phyloP scores from a whole-genome alignment of 345 rosid genomes.

The Ceriops zippeliana region DNA sequence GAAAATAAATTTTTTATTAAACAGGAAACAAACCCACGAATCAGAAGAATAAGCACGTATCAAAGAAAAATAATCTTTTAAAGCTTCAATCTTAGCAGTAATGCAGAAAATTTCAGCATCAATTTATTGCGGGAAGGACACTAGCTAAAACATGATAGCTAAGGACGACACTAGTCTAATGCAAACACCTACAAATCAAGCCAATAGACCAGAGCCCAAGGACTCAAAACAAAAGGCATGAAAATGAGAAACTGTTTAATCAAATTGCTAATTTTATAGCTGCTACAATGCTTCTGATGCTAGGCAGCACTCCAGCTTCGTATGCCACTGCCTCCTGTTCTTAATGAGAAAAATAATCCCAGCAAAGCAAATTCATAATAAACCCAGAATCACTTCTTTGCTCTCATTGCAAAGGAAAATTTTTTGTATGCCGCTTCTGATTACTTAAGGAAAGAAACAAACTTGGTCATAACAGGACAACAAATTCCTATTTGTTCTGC shows the following conservation, averaged over 20 bases:
- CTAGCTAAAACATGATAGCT: background rate
- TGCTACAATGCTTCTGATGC: too few species aligned
- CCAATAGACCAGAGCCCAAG: background rate
- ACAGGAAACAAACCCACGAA: background rate
- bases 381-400: too few species aligned
- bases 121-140: background rate
- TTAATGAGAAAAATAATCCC: too few species aligned
- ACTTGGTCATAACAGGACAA: too few species aligned
- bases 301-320: too few species aligned
- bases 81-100: background rate
- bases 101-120: background rate
- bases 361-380: too few species aligned
- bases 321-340: too few species aligned
- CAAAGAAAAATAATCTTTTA: background rate
- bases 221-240: background rate
- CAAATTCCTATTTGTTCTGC: too few species aligned
- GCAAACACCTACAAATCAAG: background rate
- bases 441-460: too few species aligned
- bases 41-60: background rate
- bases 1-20: background rate
- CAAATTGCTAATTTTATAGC: too few species aligned
- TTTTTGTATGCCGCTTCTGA: too few species aligned
- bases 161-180: background rate
- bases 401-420: too few species aligned
- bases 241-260: background rate